These are phyloP conservation scores for Monascus ruber DNA, from an alignment of 2,329 filamentous ascomycete genomes.

Conservation along the genomic window DNA sequence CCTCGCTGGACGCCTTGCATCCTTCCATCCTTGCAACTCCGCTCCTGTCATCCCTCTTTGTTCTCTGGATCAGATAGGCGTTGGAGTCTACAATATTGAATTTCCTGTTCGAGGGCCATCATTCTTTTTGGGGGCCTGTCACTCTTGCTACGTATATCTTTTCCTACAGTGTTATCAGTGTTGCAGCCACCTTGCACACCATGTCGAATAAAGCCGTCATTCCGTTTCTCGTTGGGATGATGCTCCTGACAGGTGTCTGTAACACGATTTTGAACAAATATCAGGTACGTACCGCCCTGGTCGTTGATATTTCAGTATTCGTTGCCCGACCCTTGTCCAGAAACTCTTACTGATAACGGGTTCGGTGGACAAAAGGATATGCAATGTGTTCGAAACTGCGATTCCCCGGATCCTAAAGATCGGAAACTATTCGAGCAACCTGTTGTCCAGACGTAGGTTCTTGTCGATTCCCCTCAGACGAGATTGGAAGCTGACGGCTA, in stretches of 20 bases:
- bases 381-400: conserved; percentile 89
- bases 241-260: conserved; percentile 90
- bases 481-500: no score
- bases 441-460: conserved; percentile 67
- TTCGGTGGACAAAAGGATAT: conserved; percentile 52
- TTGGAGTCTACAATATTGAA: no score
- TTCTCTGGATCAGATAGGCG: no score
- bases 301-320: conserved; percentile 1
- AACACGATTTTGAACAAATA: conserved; percentile 97
- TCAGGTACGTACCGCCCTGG: conserved; percentile 49
- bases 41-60: no score
- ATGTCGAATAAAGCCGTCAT: conserved; percentile 66
- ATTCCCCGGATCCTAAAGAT: conserved; percentile 53
- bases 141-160: no score
- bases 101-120: no score
- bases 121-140: no score
- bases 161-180: no score
- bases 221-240: conserved; percentile 84
- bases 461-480: neutral
- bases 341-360: no score
- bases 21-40: no score
- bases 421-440: conserved; percentile 80
- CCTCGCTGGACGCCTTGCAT: no score
- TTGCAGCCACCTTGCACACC: conserved; percentile 1
- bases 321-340: neutral